A percentile compares a stretch with the other conserved stretches of the same genome.
These are phyloP conservation scores for Pinus albicaulis DNA, from an alignment of 75 land plant genomes.

Conservation along the genomic window DNA sequence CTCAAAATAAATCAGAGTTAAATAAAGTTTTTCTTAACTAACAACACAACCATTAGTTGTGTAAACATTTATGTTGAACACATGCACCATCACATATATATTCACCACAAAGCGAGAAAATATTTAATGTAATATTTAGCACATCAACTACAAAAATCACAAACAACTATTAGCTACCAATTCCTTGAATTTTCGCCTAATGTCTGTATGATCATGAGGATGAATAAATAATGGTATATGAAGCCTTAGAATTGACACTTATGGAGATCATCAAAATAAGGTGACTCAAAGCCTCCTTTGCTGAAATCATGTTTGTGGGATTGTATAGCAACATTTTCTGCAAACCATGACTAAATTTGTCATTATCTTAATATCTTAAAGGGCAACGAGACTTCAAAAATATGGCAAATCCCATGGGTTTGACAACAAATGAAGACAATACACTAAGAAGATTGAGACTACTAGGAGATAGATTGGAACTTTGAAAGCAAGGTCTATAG, in stretches of 20 bases:
- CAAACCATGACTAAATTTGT: neutral
- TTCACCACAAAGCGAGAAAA: no score
- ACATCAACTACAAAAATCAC: no score
- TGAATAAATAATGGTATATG: neutral
- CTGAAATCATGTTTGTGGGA: constrained; percentile 66
- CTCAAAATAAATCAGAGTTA: no score
- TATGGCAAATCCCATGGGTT: neutral
- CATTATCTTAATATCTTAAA: neutral
- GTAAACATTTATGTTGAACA: no score
- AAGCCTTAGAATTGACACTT: constrained; percentile 54
- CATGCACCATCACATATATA: no score
- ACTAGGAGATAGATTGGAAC: constrained; percentile 67
- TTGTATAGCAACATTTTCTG: constrained; percentile 74
- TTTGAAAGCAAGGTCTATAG: constrained; percentile 55
- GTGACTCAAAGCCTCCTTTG: constrained; percentile 67
- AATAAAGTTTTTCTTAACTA: no score
- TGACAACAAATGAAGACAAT: constrained; percentile 10
- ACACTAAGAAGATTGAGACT: constrained; percentile 61
- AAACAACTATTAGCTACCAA: no score
- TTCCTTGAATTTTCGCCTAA: no score
- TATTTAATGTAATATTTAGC: no score
- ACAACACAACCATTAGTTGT: no score
- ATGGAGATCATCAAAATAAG: constrained; percentile 72
- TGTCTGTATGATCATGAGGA: no score
- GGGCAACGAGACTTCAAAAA: neutral